Conservation (phyloP, 768 basidiomycete genomes). For the Royoungia palumana region DNA sequence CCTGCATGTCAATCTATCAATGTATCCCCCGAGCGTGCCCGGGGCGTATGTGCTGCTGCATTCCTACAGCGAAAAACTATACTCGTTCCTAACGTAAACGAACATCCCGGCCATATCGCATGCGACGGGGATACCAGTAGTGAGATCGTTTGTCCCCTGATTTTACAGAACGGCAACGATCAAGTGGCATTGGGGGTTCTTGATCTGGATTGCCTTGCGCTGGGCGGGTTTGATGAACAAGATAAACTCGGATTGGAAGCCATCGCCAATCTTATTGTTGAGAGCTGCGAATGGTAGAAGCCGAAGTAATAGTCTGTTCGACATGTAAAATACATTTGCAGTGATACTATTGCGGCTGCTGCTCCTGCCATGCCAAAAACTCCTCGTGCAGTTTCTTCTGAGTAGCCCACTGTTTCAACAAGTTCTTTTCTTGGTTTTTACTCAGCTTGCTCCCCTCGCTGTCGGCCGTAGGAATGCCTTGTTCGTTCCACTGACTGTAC, state of each 20-base stretch:
- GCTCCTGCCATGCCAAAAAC: slow-evolving; percentile 52
- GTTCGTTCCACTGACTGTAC: slow-evolving; percentile 83
- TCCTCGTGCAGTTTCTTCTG: slow-evolving; percentile 84
- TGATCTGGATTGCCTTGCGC: slow-evolving; percentile 80
- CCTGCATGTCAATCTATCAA: slow-evolving; percentile 88
- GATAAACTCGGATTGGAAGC: slow-evolving; percentile 75
- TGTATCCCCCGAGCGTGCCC: slow-evolving; percentile 46
- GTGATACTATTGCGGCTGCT: slow-evolving; percentile 15
- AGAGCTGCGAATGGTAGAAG: slow-evolving; percentile 60
- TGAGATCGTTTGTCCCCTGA: slow-evolving; percentile 84
- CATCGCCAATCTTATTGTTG: slow-evolving; percentile 64
- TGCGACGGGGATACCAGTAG: slow-evolving; percentile 90
- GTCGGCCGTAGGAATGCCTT: slow-evolving; percentile 84
- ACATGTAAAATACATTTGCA: not conserved
- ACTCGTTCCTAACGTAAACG: slow-evolving; percentile 74
- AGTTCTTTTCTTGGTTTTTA: slow-evolving; percentile 76
- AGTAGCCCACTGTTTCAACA: slow-evolving; percentile 63
- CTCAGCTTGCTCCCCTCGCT: slow-evolving; percentile 79
- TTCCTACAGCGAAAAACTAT: slow-evolving; percentile 55
- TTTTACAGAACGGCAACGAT: slow-evolving; percentile 34
- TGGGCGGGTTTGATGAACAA: slow-evolving; percentile 69
- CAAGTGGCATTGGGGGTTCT: slow-evolving; percentile 54
- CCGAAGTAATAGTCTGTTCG: slow-evolving; percentile 11
- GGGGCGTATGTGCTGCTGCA: slow-evolving; percentile 86
- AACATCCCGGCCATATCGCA: slow-evolving; percentile 89